Evolutionary conservation across 2,329 filamentous ascomycete genomes (phyloP), one percentile per base, ranked within the genome.

Genomic region (Fusarium sp.): DNA sequence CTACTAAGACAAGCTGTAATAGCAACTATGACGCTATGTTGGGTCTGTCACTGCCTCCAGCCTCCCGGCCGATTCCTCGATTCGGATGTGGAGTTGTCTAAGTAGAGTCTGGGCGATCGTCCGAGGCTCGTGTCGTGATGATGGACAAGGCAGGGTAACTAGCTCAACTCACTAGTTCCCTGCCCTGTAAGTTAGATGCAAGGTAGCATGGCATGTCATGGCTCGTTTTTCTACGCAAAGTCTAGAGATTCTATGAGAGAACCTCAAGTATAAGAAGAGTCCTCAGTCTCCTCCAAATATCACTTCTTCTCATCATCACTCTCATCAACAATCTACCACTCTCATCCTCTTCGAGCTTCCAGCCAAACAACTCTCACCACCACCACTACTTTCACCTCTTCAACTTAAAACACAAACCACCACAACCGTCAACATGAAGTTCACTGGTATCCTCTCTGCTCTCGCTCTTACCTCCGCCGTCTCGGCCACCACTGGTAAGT

Each of bases 371-470:
- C 52, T 24, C 29, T 51, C 68, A 66, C 42, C 47, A 61, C 51
- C 45, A 55, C 53, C 45, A 59, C 34, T 14, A 54, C 47, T 32
- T 53, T 54, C 47, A 30, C 25, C 24, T 59, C 47, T 53, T 53
- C 34, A 53, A 63, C 55, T 61, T 47, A 66, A 56, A 56, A 55
- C 53, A 51, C 57, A 64, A 49, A 60, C 63, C 45, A 57, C 49
- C 55, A 49, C 66, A 67, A 57, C 71, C 71, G 52, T 70, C 75
- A 84, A 75, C 57, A 85, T 86, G 83, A 81, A 83, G 75, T 73
- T 83, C 76, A 75, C 80, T 72, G 77, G 72, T 72, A 67, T 84
- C 70, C 60, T 83, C 70, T 74, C 77, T 72, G 73, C 83, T 74
- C 76, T 84, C 67, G 73, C 81, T 67, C 68, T 80, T 64, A 76